Base-by-base conservation (phyloP, 2,329 filamentous ascomycete species). In the Penicillium sp. region DNA sequence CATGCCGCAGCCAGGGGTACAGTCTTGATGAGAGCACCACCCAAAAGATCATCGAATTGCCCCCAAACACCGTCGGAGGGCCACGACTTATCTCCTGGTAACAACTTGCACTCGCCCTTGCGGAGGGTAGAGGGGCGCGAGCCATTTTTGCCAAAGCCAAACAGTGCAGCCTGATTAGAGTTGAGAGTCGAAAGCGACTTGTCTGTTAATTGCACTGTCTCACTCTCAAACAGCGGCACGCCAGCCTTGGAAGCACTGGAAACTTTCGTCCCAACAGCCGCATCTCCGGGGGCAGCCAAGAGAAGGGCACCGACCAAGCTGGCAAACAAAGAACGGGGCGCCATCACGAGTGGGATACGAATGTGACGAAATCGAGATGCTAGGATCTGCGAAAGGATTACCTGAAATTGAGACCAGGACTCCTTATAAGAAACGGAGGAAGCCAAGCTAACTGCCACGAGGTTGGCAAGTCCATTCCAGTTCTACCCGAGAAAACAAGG, bases 1-100 rank as follows among this genome's bases (percentile, higher is more conserved):
- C 68, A 71, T 5, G 64, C 56, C 1, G 68, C 61, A 1, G 68
- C 69, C 22, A 70, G 55, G 10, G 69, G 68, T 7, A 70, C 68
- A 1, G 62, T 70, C 24, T 68, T 65, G 24, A 68, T 62, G 4
- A 71, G 59, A 1, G 68, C 58, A 13, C 60, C 61, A 9, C 62
- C 68, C 9, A 68, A 53, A 5, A 68, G 21, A 0, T 53, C 21
- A 48, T 70, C 62, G n/a, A 72, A 64, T 9, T 63, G 22, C 4
- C 53, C 52, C 69, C 69, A 72, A n/a, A 58, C 56, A 7, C 39
- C 46, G 8, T 46, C 11, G 5, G 59, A 60, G 0, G 69, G 68
- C 69, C 67, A 70, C 2, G 48, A 35, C 3, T 41, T 52, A 45
- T 70, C 69, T 3, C 63, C 67, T 0, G 69, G 68, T 26, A 64